These are phyloP conservation scores for Linnemannia exigua DNA, from an alignment of 192 early-diverging fungal species.

Conservation along the genomic window DNA sequence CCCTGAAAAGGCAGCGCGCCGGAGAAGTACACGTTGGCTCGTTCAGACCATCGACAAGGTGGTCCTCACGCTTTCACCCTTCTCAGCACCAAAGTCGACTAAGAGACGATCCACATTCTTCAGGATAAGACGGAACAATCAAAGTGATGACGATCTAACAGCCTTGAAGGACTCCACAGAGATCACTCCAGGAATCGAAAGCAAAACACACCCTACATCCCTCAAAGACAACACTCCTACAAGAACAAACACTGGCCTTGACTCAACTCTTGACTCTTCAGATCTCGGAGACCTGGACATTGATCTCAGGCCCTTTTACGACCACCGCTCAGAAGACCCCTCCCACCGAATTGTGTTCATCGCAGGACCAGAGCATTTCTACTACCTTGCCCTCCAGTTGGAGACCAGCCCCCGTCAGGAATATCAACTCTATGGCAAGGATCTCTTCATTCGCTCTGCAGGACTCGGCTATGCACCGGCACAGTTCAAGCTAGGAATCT, in stretches of 20 bases:
- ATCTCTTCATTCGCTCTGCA: slow-evolving; percentile 70
- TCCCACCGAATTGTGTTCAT: slow-evolving; percentile 26
- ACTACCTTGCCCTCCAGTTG: slow-evolving; percentile 48
- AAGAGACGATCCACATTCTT: neutral
- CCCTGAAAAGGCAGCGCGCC: neutral
- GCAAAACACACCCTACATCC: neutral
- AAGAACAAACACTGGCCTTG: neutral
- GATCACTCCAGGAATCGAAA: neutral
- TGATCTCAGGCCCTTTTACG: slow-evolving; percentile 34
- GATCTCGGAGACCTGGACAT: slow-evolving; percentile 14
- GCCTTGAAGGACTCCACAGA: neutral
- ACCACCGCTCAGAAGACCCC: slow-evolving; percentile 24
- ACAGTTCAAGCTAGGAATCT: slow-evolving; percentile 66
- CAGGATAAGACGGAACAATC: neutral
- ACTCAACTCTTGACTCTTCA: neutral
- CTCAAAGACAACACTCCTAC: neutral
- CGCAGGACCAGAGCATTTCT: slow-evolving; percentile 49
- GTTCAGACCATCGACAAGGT: neutral
- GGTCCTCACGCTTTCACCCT: neutral
- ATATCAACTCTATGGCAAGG: slow-evolving; percentile 61
- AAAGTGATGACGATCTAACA: too few relatives aligned
- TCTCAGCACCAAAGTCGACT: neutral
- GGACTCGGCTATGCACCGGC: slow-evolving; percentile 73
- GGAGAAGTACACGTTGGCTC: neutral
- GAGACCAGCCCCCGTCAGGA: slow-evolving; percentile 38